Evolutionary conservation across 805 yeast species (phyloP).

Genomic region (Torulaspora microellipsoides): DNA sequence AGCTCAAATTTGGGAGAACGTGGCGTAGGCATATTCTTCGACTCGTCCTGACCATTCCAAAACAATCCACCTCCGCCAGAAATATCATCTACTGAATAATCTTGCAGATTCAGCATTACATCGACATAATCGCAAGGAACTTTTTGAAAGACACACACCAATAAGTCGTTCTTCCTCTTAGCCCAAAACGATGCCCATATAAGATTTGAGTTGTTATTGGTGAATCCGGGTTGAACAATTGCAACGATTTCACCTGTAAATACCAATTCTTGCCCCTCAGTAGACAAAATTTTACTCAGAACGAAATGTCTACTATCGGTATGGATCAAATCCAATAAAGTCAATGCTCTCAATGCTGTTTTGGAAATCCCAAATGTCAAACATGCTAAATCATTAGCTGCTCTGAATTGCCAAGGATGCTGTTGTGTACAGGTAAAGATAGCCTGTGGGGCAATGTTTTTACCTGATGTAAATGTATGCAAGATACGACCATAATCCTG

Average conservation of each 20-base stretch:
- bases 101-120: slow-evolving; percentile 39
- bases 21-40: background rate
- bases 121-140: slow-evolving; percentile 70
- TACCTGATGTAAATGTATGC: slow-evolving; percentile 64
- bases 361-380: slow-evolving; percentile 78
- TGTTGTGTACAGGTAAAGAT: slow-evolving; percentile 72
- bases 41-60: slow-evolving; percentile 9
- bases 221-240: slow-evolving; percentile 58
- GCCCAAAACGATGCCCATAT: slow-evolving; percentile 94
- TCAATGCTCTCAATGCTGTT: slow-evolving; percentile 53
- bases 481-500: slow-evolving; percentile 43
- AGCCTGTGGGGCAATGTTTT: slow-evolving; percentile 73
- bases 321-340: slow-evolving; percentile 72
- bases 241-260: slow-evolving; percentile 86
- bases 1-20: slow-evolving; percentile 49
- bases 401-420: slow-evolving; percentile 74
- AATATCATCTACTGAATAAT: slow-evolving; percentile 27
- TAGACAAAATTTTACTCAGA: slow-evolving; percentile 45
- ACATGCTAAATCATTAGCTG: slow-evolving; percentile 88
- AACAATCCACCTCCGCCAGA: slow-evolving; percentile 24
- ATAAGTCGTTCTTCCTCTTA: slow-evolving; percentile 60
- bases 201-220: slow-evolving; percentile 33
- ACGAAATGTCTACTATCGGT: slow-evolving; percentile 72
- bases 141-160: slow-evolving; percentile 84
- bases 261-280: slow-evolving; percentile 44